Conservation (phyloP, 306 rosid species). For the Cercis canadensis region DNA sequence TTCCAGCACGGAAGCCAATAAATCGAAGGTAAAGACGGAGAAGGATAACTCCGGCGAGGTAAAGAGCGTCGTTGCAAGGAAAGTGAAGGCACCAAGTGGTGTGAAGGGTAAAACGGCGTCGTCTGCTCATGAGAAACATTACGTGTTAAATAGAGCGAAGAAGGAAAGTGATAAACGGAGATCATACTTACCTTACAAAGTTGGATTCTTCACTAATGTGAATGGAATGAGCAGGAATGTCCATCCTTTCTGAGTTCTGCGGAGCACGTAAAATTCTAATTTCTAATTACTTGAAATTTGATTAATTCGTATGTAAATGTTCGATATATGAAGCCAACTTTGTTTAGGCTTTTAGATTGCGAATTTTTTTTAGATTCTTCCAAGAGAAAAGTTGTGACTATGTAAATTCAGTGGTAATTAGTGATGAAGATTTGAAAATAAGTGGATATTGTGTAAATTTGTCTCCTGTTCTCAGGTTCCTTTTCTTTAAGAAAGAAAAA, state of each 20-base stretch:
- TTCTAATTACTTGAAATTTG: too few relatives aligned
- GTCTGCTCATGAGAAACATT: slow-evolving; percentile 72
- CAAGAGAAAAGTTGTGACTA: too few relatives aligned
- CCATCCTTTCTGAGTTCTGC: slow-evolving; percentile 67
- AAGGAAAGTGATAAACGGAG: slow-evolving; percentile 68
- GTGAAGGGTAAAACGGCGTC: slow-evolving; percentile 45
- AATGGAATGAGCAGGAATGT: slow-evolving; percentile 69
- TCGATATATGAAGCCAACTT: too few relatives aligned
- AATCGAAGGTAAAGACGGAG: slow-evolving; percentile 19
- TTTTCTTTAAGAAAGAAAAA: too few relatives aligned
- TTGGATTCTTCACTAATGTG: slow-evolving; percentile 72
- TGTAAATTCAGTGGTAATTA: too few relatives aligned
- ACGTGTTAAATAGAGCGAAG: slow-evolving; percentile 62
- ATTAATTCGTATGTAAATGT: too few relatives aligned
- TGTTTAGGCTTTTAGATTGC: too few relatives aligned
- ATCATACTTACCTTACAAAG: slow-evolving; percentile 86
- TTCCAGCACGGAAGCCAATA: background rate
- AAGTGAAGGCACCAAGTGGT: slow-evolving; percentile 5
- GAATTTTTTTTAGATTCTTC: too few relatives aligned
- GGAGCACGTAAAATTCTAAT: too few relatives aligned
- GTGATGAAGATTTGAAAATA: too few relatives aligned
- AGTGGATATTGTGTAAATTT: too few relatives aligned
- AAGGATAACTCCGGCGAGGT: slow-evolving; percentile 12
- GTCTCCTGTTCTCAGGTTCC: too few relatives aligned
- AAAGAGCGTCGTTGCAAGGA: slow-evolving; percentile 26